Evolutionary conservation across 106 monocot species (phyloP).

Genomic region (Acanthochlamys bracteata): DNA sequence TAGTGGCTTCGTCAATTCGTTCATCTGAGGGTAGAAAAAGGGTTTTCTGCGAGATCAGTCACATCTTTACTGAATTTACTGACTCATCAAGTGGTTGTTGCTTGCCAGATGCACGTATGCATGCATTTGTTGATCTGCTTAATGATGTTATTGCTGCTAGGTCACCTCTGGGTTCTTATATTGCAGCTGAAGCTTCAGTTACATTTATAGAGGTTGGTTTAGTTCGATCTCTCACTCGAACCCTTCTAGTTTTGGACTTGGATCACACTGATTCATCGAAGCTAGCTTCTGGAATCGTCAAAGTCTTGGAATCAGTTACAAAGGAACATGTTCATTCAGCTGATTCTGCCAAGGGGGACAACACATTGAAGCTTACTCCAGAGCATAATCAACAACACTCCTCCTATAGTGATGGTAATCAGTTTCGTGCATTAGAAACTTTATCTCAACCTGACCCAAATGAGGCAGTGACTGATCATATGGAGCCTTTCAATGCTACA

Average conservation of each 20-base stretch:
- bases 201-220: conserved; percentile 98
- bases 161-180: conserved; percentile 71
- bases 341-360: conserved; percentile 49
- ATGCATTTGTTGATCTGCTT: conserved; percentile 82
- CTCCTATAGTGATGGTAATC: conserved; percentile 30
- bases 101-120: conserved; percentile 41
- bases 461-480: conserved; percentile 41
- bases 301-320: conserved; percentile 79
- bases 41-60: conserved; percentile 70
- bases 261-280: conserved; percentile 86
- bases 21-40: conserved; percentile 79
- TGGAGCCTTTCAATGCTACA: conserved; percentile 47
- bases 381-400: conserved; percentile 46
- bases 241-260: conserved; percentile 75
- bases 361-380: conserved; percentile 35
- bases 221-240: conserved; percentile 52
- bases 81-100: conserved; percentile 42
- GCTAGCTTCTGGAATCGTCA: conserved; percentile 71
- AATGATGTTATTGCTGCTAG: conserved; percentile 86
- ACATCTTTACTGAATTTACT: conserved; percentile 57
- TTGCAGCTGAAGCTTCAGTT: conserved; percentile 82
- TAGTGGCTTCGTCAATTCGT: conserved; percentile 87
- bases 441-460: conserved; percentile 57
- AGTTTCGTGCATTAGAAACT: conserved; percentile 57
- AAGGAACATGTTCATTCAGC: conserved; percentile 83